Percentiles rank a stretch among this genome's conserved stretches.
Conservation (phyloP, 2,329 filamentous ascomycete species). For the Fusarium nelsonii region DNA sequence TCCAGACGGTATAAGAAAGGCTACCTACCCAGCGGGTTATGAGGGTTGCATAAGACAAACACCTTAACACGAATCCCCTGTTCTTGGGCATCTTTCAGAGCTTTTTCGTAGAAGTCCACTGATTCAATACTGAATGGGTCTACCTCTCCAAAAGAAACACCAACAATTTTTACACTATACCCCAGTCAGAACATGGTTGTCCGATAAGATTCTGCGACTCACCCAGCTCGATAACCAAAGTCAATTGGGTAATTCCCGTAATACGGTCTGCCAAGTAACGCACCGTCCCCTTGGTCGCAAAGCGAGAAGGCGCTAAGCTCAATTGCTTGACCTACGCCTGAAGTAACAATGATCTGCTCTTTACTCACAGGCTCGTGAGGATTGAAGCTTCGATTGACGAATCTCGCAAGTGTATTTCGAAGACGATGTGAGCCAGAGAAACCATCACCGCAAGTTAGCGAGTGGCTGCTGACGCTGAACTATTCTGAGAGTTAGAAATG, state of each 20-base stretch:
- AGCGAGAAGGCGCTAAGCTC: background rate
- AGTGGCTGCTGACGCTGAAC: slow-evolving; percentile 1
- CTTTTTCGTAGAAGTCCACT: background rate
- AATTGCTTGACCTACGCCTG: background rate
- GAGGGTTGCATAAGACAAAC: background rate
- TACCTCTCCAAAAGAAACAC: background rate
- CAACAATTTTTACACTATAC: background rate
- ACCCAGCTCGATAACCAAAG: background rate
- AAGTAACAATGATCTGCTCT: background rate
- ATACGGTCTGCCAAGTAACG: slow-evolving; percentile 1
- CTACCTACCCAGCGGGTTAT: background rate
- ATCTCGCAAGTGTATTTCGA: background rate
- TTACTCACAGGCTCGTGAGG: background rate
- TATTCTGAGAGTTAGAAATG: background rate
- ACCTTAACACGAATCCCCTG: background rate
- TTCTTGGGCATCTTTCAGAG: background rate
- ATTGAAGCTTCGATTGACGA: background rate
- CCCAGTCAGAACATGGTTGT: background rate
- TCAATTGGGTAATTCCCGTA: background rate
- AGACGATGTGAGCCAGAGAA: background rate
- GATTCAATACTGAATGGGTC: background rate
- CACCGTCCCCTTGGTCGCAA: background rate
- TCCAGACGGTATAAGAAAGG: fast-evolving
- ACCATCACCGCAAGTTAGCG: background rate
- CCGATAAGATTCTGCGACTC: background rate